Conservation (phyloP, 345 rosid genomes). For the Passiflora organensis region DNA sequence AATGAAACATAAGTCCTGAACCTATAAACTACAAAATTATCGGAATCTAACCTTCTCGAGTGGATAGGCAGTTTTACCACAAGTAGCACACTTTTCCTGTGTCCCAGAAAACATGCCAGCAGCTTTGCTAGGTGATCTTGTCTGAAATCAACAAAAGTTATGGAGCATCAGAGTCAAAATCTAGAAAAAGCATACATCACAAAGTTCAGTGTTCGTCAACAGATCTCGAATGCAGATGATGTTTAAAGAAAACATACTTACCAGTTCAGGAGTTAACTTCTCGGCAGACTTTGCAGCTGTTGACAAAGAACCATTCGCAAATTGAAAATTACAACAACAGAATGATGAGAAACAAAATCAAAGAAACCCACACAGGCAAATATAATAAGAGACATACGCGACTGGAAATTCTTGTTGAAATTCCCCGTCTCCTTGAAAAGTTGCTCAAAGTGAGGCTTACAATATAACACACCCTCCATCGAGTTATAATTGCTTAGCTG, state of each 20-base stretch:
- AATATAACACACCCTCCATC: conserved; percentile 95
- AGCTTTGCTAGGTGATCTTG: conserved; percentile 88
- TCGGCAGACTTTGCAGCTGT: conserved; percentile 90
- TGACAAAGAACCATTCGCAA: conserved; percentile 26
- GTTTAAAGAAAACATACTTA: conserved; percentile 28
- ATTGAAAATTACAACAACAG: conserved; percentile 19
- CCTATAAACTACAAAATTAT: too few species aligned
- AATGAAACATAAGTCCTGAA: too few species aligned
- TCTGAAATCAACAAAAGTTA: conserved; percentile 48
- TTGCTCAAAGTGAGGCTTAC: conserved; percentile 97
- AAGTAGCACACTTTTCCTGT: conserved; percentile 91
- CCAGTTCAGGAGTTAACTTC: conserved; percentile 83
- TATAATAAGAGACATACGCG: conserved; percentile 57
- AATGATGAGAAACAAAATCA: neutral
- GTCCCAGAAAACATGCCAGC: conserved; percentile 98
- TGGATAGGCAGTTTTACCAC: conserved; percentile 96
- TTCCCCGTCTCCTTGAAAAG: conserved; percentile 92
- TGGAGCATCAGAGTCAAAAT: conserved; percentile 18
- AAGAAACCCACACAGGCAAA: neutral
- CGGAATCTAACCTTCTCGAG: conserved; percentile 71
- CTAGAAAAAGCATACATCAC: neutral
- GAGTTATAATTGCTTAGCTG: conserved; percentile 94
- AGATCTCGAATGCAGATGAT: conserved; percentile 11
- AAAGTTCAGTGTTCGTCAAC: conserved; percentile 2
- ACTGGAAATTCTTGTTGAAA: conserved; percentile 87